phyloP scores from a whole-genome alignment of 257 asterid species.

The Ophiorrhiza pumila region DNA sequence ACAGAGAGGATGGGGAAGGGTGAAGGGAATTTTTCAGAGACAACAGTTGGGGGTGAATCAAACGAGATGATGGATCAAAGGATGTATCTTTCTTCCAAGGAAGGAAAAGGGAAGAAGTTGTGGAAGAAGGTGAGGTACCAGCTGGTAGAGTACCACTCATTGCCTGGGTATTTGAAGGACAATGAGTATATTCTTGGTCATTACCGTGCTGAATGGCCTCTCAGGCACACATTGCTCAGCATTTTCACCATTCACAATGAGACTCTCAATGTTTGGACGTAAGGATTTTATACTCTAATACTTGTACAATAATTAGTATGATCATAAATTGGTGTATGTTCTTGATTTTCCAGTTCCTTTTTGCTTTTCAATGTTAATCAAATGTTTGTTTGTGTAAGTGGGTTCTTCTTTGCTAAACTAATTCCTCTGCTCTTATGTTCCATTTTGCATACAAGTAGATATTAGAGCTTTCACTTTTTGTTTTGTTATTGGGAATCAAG shows the following conservation, averaged over 20 bases:
- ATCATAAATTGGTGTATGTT: background rate
- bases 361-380: background rate
- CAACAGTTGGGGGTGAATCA: conserved; percentile 26
- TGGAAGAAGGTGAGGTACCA: conserved; percentile 94
- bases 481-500: background rate
- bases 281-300: conserved; percentile 30
- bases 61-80: conserved; percentile 28
- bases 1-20: conserved; percentile 53
- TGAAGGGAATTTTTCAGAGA: conserved; percentile 26
- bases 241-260: conserved; percentile 89
- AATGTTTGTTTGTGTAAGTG: background rate
- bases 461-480: background rate
- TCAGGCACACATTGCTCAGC: conserved; percentile 76
- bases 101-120: conserved; percentile 63
- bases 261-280: conserved; percentile 99
- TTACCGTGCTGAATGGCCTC: conserved; percentile 92
- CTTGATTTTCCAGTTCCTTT: background rate
- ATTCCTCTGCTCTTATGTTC: background rate
- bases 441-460: background rate
- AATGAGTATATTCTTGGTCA: conserved; percentile 75
- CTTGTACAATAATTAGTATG: background rate
- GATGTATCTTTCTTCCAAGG: conserved; percentile 23
- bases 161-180: conserved; percentile 95
- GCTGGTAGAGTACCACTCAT: conserved; percentile 86
- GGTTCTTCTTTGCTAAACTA: background rate